These are phyloP conservation scores for Yamadazyma oceani DNA, from an alignment of 1,139 yeast genomes.

Conservation along the genomic window DNA sequence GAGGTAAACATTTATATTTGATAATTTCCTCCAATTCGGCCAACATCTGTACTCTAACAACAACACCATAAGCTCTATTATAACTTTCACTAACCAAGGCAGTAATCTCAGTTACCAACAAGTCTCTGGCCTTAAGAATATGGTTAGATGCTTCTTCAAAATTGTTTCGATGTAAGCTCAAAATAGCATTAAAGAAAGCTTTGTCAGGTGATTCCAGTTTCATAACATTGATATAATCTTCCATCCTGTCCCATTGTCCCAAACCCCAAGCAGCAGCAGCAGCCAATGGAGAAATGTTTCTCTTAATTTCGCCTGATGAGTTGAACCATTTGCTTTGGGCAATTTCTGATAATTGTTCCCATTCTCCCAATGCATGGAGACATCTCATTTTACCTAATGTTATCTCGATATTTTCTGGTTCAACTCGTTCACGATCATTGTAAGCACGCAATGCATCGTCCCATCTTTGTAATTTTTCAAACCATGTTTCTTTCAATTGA, in stretches of 20 bases:
- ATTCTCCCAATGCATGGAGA: constrained; percentile 94
- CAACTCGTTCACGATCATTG: constrained; percentile 62
- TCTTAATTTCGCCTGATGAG: constrained; percentile 68
- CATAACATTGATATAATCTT: constrained; percentile 85
- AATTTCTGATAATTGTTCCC: constrained; percentile 88
- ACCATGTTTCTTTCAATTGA: constrained; percentile 96
- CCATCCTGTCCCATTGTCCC: constrained; percentile 97
- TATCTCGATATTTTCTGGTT: constrained; percentile 67
- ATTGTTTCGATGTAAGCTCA: constrained; percentile 81
- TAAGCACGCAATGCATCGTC: constrained; percentile 95
- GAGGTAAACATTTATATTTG: constrained; percentile 80
- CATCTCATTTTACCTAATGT: constrained; percentile 98
- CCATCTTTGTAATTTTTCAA: constrained; percentile 95
- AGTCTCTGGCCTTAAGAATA: constrained; percentile 80
- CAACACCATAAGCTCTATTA: constrained; percentile 95
- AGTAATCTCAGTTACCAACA: constrained; percentile 88
- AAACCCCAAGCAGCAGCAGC: constrained; percentile 99
- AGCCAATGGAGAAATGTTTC: constrained; percentile 95
- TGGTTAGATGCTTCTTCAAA: constrained; percentile 80
- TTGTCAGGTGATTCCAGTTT: constrained; percentile 90
- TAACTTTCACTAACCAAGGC: constrained; percentile 95
- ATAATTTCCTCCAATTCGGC: constrained; percentile 96
- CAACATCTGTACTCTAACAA: constrained; percentile 94
- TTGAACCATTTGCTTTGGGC: constrained; percentile 85
- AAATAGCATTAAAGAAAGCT: constrained; percentile 89